Base-by-base conservation (phyloP, 2,329 filamentous ascomycete genomes). In the Aaosphaeria pasadenensis region DNA sequence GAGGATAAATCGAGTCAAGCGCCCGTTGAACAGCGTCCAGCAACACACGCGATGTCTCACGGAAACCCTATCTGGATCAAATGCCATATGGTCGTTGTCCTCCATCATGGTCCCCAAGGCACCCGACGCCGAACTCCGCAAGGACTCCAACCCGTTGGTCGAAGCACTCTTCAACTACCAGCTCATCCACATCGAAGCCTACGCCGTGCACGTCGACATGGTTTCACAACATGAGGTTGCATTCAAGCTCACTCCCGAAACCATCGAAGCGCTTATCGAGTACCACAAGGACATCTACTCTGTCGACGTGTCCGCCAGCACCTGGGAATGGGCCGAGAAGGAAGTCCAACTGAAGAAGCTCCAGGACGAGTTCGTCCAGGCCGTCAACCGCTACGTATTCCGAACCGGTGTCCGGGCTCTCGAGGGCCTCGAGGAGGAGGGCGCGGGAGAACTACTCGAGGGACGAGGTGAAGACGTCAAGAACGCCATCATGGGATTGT, bases 201-300 rank as follows among this genome's bases (percentile, higher is more conserved):
- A 99, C 71, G 92, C 97, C 61, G 94, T 99, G 52, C 92, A 97
- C 73, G 91, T 99, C 73, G 94, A 99, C 77, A 96, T 97, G 91
- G 92, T 99, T 51, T 84, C 95, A 64, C 88, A 91, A 73, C 94
- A 95, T 71, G 94, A 97, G 77, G 91, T 99, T 65, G 94, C 91
- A 59, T 97, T 91, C 82, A 99, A 99, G 82, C 82, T 99, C 65
- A 97, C 91, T 28, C 83, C 86, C 49, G 94, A 97, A 70, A 91
- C 91, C 53, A 99, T 99, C 74, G 91, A 96, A 64, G 77, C 88
- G 45, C 83, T 99, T 56, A 87, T 96, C 70, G 89, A 96, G 70
- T 95, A 95, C 73, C 94, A 99, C 82, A 91, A 94, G 78, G 89
- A 96, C 56, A 82, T 97, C 61, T 91, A 95, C 78, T 95, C 89